Conservation (phyloP, 495 filamentous ascomycete genomes). For the Podospora fimiseda region DNA sequence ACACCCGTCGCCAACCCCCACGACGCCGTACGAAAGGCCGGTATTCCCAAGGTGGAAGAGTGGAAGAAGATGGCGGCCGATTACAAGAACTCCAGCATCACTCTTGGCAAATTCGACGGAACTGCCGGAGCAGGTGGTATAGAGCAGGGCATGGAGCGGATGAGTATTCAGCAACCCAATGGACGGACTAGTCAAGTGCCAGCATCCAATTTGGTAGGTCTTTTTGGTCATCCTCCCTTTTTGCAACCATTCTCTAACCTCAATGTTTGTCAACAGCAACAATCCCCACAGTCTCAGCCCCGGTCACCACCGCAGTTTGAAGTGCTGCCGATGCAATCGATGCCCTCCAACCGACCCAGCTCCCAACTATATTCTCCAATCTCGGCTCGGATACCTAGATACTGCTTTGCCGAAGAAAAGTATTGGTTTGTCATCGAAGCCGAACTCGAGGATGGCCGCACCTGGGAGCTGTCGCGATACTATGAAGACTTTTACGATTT, state of each 20-base stretch:
- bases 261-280: slow-evolving; percentile 1
- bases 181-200: slow-evolving; percentile 40
- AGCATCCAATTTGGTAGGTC: slow-evolving; percentile 38
- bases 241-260: neutral
- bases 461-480: slow-evolving; percentile 87
- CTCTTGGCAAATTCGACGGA: slow-evolving; percentile 79
- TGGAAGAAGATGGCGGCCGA: slow-evolving; percentile 99
- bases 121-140: slow-evolving; percentile 39
- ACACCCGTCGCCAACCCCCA: slow-evolving; percentile 74
- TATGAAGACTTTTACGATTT: slow-evolving; percentile 99
- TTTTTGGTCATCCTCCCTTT: neutral
- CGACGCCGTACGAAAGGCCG: slow-evolving; percentile 81
- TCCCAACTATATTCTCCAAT: slow-evolving; percentile 49
- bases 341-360: slow-evolving; percentile 32
- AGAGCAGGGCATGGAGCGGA: slow-evolving; percentile 68
- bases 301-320: slow-evolving; percentile 26
- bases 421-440: slow-evolving; percentile 98
- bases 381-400: slow-evolving; percentile 80
- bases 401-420: slow-evolving; percentile 94
- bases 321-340: no score
- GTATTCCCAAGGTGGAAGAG: slow-evolving; percentile 95
- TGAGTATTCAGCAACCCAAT: slow-evolving; percentile 58
- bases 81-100: slow-evolving; percentile 98
- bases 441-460: slow-evolving; percentile 79
- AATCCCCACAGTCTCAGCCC: slow-evolving; percentile 10